Base-by-base conservation (phyloP, 2,329 filamentous ascomycete genomes). In the Penicillium sp. region DNA sequence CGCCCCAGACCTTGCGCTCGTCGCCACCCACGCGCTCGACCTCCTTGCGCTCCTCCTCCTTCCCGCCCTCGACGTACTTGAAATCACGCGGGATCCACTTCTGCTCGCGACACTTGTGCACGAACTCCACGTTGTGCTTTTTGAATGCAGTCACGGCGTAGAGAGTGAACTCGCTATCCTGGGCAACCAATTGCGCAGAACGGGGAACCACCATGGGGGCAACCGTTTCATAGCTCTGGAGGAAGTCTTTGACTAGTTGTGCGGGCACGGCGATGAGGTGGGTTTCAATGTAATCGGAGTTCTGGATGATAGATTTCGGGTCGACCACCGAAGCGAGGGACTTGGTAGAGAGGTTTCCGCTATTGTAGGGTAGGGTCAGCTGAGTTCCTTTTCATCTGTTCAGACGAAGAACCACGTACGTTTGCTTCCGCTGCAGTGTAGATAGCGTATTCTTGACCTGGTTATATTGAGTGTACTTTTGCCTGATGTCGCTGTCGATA, bases 271-370 rank as follows among this genome's bases (percentile, higher is more conserved):
- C 94, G 62, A 99, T 82, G 29, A 99, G 86, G 72, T 97, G 92
- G 29, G 94, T 97, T 77, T 97, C 92, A 65, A 99, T 87, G 76
- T 96, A 97, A 77, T 99, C 94, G 18, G 92, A 97, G 71, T 96
- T 87, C 73, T 88, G 89, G 60, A 97, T 84, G 41, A 96, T 83
- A 55, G 92, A 77, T 50, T 83, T 80, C 8, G 93, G 92, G 67
- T 93, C 83, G 65, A 99, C 88, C 58, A 97, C 85, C 11, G 91
- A 87, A n/a, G 90, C 86, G 60, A 99, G 87, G 11, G 93, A 97
- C 73, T 93, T 96, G 64, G 92, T 97, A 21, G 92, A 84, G 45
- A 99, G 88, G 72, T 97, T 99, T 60, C 94, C 94, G 48, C 89
- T 93, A 59, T 22, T 4, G 34, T n/a, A 36, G 11, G 13, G 53